A percentile compares a stretch with the other conserved stretches of the same genome.
phyloP scores from a whole-genome alignment of 2,329 filamentous ascomycete species.

The Orbilia quercus region DNA sequence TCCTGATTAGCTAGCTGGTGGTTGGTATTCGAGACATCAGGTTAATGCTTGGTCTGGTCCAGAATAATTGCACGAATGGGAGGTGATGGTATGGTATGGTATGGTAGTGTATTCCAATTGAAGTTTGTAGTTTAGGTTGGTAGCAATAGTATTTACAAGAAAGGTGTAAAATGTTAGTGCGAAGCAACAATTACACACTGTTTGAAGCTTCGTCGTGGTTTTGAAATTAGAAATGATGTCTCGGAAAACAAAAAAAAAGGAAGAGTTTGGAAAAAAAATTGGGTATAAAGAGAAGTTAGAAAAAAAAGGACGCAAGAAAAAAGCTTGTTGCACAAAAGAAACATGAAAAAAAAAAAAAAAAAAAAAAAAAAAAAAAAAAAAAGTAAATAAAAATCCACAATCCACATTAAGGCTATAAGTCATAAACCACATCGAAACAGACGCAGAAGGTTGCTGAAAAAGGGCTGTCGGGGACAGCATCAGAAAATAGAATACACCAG shows the following conservation, averaged over 20 bases:
- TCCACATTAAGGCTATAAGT: conserved; percentile 55
- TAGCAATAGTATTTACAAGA: conserved; percentile 10
- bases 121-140: conserved; percentile 4
- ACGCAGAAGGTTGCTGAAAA: conserved; percentile 29
- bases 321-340: conserved; percentile 31
- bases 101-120: conserved; percentile 3
- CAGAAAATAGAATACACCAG: conserved; percentile 42
- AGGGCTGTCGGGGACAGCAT: conserved; percentile 13
- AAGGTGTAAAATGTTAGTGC: conserved; percentile 2
- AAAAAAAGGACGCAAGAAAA: conserved; percentile 18
- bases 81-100: neutral
- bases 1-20: neutral
- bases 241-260: conserved; percentile 6
- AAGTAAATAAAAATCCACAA: conserved; percentile 15
- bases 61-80: neutral
- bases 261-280: conserved; percentile 7
- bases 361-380: conserved; percentile 1
- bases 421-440: conserved; percentile 55
- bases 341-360: conserved; percentile 12
- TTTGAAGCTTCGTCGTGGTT: neutral
- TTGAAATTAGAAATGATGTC: conserved; percentile 22
- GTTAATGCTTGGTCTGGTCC: neutral
- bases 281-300: conserved; percentile 20
- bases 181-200: neutral
- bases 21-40: neutral